These are phyloP conservation scores for Herpetospermum pedunculosum DNA, from an alignment of 306 rosid genomes.

Conservation along the genomic window DNA sequence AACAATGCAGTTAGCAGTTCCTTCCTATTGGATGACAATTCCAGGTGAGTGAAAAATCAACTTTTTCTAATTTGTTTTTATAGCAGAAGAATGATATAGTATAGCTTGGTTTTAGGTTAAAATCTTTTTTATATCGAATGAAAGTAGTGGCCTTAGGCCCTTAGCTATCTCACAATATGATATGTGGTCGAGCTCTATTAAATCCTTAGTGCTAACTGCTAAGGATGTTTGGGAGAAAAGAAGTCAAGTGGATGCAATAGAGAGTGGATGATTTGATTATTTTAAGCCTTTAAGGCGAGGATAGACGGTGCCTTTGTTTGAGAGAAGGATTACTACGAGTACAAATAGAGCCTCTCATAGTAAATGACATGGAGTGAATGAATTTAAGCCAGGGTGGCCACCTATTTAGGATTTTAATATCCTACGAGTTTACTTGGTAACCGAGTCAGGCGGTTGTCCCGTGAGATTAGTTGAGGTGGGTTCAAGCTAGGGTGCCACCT, in stretches of 20 bases:
- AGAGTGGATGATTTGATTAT: neutral
- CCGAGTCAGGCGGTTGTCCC: too few relatives aligned
- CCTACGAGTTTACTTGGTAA: too few relatives aligned
- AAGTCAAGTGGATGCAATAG: neutral
- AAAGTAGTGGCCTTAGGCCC: neutral
- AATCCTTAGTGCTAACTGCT: neutral
- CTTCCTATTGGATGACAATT: slow-evolving; percentile 93
- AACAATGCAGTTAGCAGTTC: slow-evolving; percentile 88
- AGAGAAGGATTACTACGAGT: neutral
- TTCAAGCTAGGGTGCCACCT: too few relatives aligned
- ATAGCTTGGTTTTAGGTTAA: neutral
- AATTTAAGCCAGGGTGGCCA: too few relatives aligned
- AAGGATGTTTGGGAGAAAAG: neutral
- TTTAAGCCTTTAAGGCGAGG: neutral
- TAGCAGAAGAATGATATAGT: neutral
- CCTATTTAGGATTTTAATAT: too few relatives aligned
- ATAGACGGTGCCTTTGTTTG: neutral
- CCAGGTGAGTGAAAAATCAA: slow-evolving; percentile 44
- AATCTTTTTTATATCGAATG: neutral
- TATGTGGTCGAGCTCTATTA: neutral
- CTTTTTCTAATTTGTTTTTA: neutral
- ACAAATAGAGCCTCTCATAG: neutral
- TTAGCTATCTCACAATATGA: neutral
- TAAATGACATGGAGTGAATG: too few relatives aligned
- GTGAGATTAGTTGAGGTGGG: too few relatives aligned